Evolutionary conservation across 2,329 filamentous ascomycete species (phyloP), one percentile per base, ranked within the genome.

Genomic region (Immersiporthe knoxdaviesiana): DNA sequence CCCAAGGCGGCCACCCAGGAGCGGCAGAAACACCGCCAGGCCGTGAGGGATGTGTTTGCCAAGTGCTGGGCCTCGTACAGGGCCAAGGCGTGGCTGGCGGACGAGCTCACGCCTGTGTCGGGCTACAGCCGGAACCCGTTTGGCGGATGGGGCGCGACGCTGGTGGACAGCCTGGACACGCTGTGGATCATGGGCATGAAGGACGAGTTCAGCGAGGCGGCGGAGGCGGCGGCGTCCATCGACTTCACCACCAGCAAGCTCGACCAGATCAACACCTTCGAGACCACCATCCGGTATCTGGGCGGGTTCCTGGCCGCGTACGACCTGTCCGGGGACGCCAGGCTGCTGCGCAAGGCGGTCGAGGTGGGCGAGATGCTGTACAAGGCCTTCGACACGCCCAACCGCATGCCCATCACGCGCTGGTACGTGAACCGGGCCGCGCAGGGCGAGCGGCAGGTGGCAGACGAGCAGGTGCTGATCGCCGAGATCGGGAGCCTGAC

Each of bases 301-400:
- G 70, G 70, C 27, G 70, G 70, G 10, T 68, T 72, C 21, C 52
- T 72, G 12, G 62, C 63, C 7, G 70, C 70, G 24, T 72, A 70
- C 27, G 70, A 72, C 60, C 63, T 65, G 24, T 80, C 78, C 41
- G 74, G 76, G 3, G 77, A 81, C 37, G 72, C 71, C 35, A 64
- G 74, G 41, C 72, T 83, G 10, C 72, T 82, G 14, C 73, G 76
- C n/a, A 82, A 82, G 68, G 78, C 79, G 7, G 72, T 76, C 10
- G 79, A 82, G 70, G 74, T 82, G 0, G 81, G 80, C 14, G 80
- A 82, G 62, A 78, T 82, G 76, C 73, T 78, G 14, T 75, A 77
- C 52, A 74, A 73, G 32, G 74, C 75, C 2, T 78, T 78, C 56
- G 76, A 78, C 62, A 78, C 76, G 41, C 76, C 76, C 0, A 78